phyloP scores from a whole-genome alignment of 352 stramenopile genomes.

The Pythium coloratum region DNA sequence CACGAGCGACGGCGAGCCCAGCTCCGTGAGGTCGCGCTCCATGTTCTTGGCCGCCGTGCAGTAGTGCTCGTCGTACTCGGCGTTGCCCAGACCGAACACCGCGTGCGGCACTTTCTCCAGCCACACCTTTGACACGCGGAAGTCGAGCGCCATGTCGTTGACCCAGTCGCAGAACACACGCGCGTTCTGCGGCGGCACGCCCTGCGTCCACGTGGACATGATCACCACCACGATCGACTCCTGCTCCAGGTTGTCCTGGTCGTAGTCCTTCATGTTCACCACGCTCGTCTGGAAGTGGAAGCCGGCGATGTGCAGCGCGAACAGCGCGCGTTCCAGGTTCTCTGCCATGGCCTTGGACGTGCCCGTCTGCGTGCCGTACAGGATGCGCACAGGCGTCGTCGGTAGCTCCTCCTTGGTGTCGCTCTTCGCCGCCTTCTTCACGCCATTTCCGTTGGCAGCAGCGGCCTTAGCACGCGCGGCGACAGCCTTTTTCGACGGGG shows the following conservation, averaged over 20 bases:
- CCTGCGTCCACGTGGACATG: conserved; percentile 85
- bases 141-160: conserved; percentile 88
- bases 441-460: conserved; percentile 26
- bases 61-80: conserved; percentile 89
- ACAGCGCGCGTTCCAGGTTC: conserved; percentile 72
- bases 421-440: conserved; percentile 18
- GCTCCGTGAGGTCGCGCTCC: conserved; percentile 50
- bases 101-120: conserved; percentile 70
- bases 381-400: conserved; percentile 67
- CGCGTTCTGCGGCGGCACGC: conserved; percentile 71
- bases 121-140: conserved; percentile 85
- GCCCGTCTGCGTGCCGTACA: conserved; percentile 87
- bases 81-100: conserved; percentile 86
- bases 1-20: conserved; percentile 69
- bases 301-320: conserved; percentile 74
- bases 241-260: conserved; percentile 89
- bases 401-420: conserved; percentile 30
- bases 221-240: conserved; percentile 82
- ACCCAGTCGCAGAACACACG: conserved; percentile 85
- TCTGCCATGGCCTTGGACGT: conserved; percentile 79
- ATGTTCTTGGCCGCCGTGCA: conserved; percentile 78
- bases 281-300: conserved; percentile 85
- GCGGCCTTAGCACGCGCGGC: conserved; percentile 20
- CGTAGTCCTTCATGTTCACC: conserved; percentile 88
- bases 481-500: conserved; percentile 14